A percentile compares a stretch with the other conserved stretches of the same genome.
phyloP scores from a whole-genome alignment of 306 rosid genomes.

The Fagus crenata region DNA sequence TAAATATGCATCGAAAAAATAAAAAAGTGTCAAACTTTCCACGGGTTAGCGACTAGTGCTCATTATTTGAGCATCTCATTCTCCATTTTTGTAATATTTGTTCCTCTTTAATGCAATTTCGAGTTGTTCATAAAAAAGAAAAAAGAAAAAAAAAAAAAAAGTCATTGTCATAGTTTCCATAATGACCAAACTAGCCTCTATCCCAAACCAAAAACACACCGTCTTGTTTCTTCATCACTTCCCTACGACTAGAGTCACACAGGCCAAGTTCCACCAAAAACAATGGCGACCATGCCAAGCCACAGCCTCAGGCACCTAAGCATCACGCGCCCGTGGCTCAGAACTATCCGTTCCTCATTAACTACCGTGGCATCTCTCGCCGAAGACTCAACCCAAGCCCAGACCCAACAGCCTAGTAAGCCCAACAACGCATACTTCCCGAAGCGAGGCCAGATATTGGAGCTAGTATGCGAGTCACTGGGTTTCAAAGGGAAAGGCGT shows the following conservation, averaged over 20 bases:
- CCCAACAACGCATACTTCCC: slow-evolving; percentile 60
- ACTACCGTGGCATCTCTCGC: slow-evolving; percentile 36
- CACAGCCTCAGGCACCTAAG: slow-evolving; percentile 54
- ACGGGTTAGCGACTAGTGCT: no score
- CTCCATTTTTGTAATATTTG: no score
- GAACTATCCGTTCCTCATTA: slow-evolving; percentile 34
- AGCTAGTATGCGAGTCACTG: slow-evolving; percentile 76
- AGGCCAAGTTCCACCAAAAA: not conserved
- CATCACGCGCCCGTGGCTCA: slow-evolving; percentile 44
- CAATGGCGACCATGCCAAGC: slow-evolving; percentile 65
- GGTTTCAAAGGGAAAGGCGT: slow-evolving; percentile 91
- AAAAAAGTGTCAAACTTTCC: no score
- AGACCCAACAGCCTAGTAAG: slow-evolving; percentile 20
- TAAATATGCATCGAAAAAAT: no score
- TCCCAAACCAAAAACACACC: not conserved
- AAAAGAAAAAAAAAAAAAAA: no score
- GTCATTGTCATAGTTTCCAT: no score
- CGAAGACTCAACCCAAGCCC: slow-evolving; percentile 42
- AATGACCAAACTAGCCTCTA: slow-evolving; percentile 24
- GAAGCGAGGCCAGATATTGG: slow-evolving; percentile 82
- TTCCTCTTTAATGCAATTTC: no score
- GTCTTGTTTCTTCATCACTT: not conserved
- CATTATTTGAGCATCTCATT: no score
- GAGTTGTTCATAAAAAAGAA: no score
- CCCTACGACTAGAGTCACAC: not conserved